Base-by-base conservation (phyloP, 495 filamentous ascomycete genomes). In the Penicillium waksmanii region DNA sequence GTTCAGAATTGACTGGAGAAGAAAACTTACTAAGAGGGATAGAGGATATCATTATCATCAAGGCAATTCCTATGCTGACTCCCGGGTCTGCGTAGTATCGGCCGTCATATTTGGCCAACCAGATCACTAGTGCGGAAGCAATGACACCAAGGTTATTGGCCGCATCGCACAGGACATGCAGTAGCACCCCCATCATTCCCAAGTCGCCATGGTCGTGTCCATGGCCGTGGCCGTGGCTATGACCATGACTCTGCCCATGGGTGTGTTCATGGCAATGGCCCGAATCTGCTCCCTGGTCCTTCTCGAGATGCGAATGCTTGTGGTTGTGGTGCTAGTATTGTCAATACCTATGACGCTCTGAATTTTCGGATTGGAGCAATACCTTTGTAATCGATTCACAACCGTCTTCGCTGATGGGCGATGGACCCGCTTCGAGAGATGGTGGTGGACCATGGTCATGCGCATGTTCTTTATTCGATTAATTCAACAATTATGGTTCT, bases 201-300 rank as follows among this genome's bases (percentile, higher is more conserved):
- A 83, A 61, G 52, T 70, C 67, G 25, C 67, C 62, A 58, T 70
- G 67, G 51, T 80, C 79, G 23, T 73, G 76, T n/a, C 69, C 65
- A 15, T 57, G 64, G 1, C 54, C 59, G 25, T 68, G 66, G 3
- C 51, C 43, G 23, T 67, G 64, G 3, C 53, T 47, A 31, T 80
- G 77, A 35, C 64, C 74, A 48, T 93, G 90, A 1, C 88, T 85
- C 63, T 93, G 57, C 1, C 43, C 34, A 19, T 65, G 54, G 1
- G 35, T 31, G 47, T 62, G 56, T 13, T 62, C 63, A 33, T 56
- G 47, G 13, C 52, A 33, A 35, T 54, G 53, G 3, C 35, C 42
- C 5, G 57, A 51, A 6, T 59, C 43, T 17, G 49, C 40, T 8
- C 33, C 51, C 3, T 57, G 57, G 38, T 3, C 15, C 8, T 56